Evolutionary conservation across 2,329 filamentous ascomycete genomes (phyloP).

Genomic region (Orbilia brochopaga): DNA sequence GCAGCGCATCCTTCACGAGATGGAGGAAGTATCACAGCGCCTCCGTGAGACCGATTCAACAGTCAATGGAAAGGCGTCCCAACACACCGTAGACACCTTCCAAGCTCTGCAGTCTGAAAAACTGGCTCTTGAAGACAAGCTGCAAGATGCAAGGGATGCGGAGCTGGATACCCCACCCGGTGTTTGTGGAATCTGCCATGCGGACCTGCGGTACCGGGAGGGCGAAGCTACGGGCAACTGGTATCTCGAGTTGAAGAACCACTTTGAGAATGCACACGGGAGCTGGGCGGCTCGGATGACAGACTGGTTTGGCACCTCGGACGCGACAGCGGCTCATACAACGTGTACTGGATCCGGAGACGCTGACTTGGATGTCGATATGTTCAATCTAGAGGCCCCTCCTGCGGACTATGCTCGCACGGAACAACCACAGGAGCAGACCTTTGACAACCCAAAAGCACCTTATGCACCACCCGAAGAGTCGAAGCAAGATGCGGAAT

Average conservation of each 20-base stretch:
- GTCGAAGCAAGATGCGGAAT: no score
- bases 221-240: slow-evolving; percentile 27
- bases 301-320: slow-evolving; percentile 21
- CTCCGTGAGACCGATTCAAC: not conserved
- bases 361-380: slow-evolving; percentile 24
- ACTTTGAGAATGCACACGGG: slow-evolving; percentile 41
- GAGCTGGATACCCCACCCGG: slow-evolving; percentile 14
- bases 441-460: not conserved
- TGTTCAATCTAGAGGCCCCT: slow-evolving; percentile 1
- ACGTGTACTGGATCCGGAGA: not conserved
- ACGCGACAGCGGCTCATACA: not conserved
- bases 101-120: slow-evolving; percentile 6
- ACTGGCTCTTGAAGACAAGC: not conserved
- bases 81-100: not conserved
- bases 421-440: not conserved
- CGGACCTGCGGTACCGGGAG: slow-evolving; percentile 20
- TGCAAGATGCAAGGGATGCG: not conserved
- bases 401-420: no score
- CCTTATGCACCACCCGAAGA: slow-evolving; percentile 2
- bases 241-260: slow-evolving; percentile 42
- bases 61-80: no score
- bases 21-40: no score
- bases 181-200: slow-evolving; percentile 29
- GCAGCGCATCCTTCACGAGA: not conserved
- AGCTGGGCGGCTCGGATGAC: slow-evolving; percentile 45